Base-by-base conservation (phyloP, 768 basidiomycete species). In the Leccinum imitatum region DNA sequence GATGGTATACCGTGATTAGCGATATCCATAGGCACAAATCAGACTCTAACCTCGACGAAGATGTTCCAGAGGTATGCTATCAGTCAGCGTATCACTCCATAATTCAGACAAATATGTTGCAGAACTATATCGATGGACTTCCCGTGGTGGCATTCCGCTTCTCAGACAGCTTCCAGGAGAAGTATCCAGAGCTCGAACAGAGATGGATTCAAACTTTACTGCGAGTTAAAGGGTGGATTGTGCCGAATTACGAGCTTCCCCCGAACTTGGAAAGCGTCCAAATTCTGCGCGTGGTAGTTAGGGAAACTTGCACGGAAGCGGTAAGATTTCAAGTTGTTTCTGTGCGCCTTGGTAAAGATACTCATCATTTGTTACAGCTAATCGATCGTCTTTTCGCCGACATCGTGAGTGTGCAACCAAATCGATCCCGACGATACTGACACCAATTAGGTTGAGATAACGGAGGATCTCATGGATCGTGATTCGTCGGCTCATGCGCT, bases 311-410 rank as follows among this genome's bases (percentile, higher is more conserved):
- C 63, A 77, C 80, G 13, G 82, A 84, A 57, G 76, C 79, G 51
- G 80, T 82, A 60, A 59, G 72, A 7, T 67, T 77, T 57, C 70
- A 47, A 3, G n/a, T 11, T 68, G 13, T 69, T 19, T 65, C 59
- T 44, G 56, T 58, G 35, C 52, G 50, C 13, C 57, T 72, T 63
- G 51, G 65, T 70, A 17, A 68, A 71, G 37, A 59, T 71, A 64
- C 25, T 76, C 67, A 63, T 66, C 67, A 10, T 27, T 31, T 25
- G 46, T 11, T 53, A 74, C 44, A 87, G 82, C 77, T 89, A 54
- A 63, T 87, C 48, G 86, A 88, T 62, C 80, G 84, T 57, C 80
- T 94, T 23, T 73, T 93, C 21, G 73, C 74, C 3, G 91, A 94
- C 60, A 76, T 93, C 50, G 87, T 90, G 65, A 73, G 86, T 76